These are phyloP conservation scores for Hypoxylon fragiforme DNA, from an alignment of 495 filamentous ascomycete species.

Conservation along the genomic window DNA sequence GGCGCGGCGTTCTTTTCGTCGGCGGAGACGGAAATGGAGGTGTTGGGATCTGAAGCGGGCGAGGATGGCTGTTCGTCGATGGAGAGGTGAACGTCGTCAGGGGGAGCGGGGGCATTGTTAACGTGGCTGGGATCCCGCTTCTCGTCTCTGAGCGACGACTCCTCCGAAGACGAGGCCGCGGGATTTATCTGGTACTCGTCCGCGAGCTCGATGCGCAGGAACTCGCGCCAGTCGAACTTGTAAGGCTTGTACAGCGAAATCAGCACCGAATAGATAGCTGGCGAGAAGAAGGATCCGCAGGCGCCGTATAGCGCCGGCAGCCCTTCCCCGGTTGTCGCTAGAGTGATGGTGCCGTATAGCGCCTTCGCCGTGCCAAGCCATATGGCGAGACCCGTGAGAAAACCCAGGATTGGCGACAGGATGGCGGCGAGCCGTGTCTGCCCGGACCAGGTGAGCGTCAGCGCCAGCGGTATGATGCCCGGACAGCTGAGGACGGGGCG, in stretches of 20 bases:
- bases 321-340: conserved; percentile 68
- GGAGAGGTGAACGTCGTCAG: conserved; percentile 7
- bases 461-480: conserved; percentile 71
- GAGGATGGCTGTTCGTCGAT: conserved; percentile 2
- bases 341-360: conserved; percentile 67
- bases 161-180: conserved; percentile 53
- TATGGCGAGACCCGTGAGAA: conserved; percentile 68
- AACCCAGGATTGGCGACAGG: conserved; percentile 68
- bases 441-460: conserved; percentile 74
- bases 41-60: neutral
- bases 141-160: conserved; percentile 15
- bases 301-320: conserved; percentile 80
- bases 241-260: conserved; percentile 50
- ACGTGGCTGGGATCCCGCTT: conserved; percentile 6
- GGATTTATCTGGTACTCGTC: conserved; percentile 61
- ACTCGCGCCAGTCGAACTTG: conserved; percentile 54
- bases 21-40: neutral
- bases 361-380: conserved; percentile 80
- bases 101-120: neutral
- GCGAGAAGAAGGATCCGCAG: conserved; percentile 59
- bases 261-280: conserved; percentile 59
- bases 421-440: conserved; percentile 72
- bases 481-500: conserved; percentile 80
- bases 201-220: conserved; percentile 44
- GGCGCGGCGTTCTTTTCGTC: neutral